Evolutionary conservation across 2,329 filamentous ascomycete genomes (phyloP), one percentile per base, ranked within the genome.

Genomic region (Thielaviopsis populi): DNA sequence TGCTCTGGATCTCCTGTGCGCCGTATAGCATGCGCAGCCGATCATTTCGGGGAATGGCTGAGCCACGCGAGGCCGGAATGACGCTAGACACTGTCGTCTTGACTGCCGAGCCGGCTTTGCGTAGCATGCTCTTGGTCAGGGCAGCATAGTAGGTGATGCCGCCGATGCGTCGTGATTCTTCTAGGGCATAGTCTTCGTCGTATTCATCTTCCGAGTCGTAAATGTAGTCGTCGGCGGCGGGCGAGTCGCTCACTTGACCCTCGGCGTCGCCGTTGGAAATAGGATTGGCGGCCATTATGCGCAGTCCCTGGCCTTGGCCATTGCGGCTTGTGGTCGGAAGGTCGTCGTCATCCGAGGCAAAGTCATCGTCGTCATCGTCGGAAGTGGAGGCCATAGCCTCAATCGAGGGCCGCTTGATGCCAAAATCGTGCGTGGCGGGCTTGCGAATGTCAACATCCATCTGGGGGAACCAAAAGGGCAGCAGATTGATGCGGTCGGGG

Each of bases 391-490:
- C 89, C 2, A 48, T 61, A 22, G 88, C 82, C 40, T 66, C 64
- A 4, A 63, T 66, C 6, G 83, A 84, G 0, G 88, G 85, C 41
- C 92, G 82, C 70, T 89, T 87, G 69, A 99, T 96, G 63, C 94
- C 94, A 72, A 97, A 97, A 69, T 87, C 84, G 70, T 94, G 90
- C 3, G 84, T 90, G 37, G 85, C 83, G 0, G 94, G 91, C 75
- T 99, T 99, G 69, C 91, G 88, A 70, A 99, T 99, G 71, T 99
- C 94, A 27, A 95, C 85, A 69, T 95, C 86, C 94, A 99, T 99
- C 75, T 99, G 94, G 0, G 94, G 94, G 79, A 92, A 89, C 94
- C 94, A 99, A 78, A 89, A 99, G 0, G 94, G 94, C 5, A 99
- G 79, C 13, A 99, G 80, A 59, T 96, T 79, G 74, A 99, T 99